These are phyloP conservation scores for Cladosporium sp. DNA, from an alignment of 2,329 filamentous ascomycete species.

Conservation along the genomic window DNA sequence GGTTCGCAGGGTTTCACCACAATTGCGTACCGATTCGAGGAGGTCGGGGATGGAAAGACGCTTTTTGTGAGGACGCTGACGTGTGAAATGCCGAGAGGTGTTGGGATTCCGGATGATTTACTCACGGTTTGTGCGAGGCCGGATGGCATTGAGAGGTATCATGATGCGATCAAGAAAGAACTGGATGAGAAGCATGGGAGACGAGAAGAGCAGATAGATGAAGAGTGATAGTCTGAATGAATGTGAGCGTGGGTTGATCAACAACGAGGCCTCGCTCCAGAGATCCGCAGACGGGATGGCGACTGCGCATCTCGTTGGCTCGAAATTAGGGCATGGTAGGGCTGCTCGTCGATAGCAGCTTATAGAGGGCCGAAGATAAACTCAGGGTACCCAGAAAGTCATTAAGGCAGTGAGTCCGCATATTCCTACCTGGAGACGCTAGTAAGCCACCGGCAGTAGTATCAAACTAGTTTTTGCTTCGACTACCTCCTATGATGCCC, in stretches of 20 bases:
- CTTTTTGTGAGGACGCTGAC: conserved; percentile 25
- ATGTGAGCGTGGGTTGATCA: neutral
- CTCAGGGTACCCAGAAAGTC: neutral
- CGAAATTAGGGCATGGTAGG: neutral
- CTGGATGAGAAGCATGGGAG: conserved; percentile 11
- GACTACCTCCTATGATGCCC: neutral
- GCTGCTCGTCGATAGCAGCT: neutral
- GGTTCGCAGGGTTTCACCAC: conserved; percentile 23
- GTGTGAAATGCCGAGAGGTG: conserved; percentile 22
- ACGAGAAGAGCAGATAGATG: neutral
- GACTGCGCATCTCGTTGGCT: neutral
- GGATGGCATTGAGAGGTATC: conserved; percentile 25
- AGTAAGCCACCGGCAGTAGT: neutral
- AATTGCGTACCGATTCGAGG: conserved; percentile 25
- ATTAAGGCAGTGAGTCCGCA: neutral
- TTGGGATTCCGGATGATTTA: conserved; percentile 22
- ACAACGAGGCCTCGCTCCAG: neutral
- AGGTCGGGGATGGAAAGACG: conserved; percentile 23
- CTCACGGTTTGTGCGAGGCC: conserved; percentile 23
- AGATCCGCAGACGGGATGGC: neutral
- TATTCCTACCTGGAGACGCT: neutral
- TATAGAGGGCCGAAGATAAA: neutral
- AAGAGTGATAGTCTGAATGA: neutral
- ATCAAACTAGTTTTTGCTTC: neutral
- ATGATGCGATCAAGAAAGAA: conserved; percentile 23